These are phyloP conservation scores for Emergomyces africanus DNA, from an alignment of 2,329 filamentous ascomycete species.

Conservation along the genomic window DNA sequence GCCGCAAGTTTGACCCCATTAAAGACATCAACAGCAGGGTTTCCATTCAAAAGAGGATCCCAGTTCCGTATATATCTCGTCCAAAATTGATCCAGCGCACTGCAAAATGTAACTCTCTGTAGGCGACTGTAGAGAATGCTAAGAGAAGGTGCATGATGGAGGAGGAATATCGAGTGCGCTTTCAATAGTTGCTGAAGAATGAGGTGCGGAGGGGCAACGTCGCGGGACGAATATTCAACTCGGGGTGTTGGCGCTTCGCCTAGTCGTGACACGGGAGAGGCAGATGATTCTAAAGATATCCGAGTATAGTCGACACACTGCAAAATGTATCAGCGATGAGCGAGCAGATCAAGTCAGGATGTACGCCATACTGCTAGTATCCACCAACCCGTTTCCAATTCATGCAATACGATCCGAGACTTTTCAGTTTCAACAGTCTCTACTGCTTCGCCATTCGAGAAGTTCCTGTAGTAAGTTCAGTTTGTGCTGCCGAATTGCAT, in stretches of 20 bases:
- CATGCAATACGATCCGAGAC: constrained; percentile 68
- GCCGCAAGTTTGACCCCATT: constrained; percentile 77
- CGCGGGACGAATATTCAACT: constrained; percentile 75
- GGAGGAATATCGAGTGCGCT: constrained; percentile 70
- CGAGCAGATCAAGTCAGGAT: constrained; percentile 6
- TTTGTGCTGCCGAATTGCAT: not conserved
- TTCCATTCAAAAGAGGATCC: constrained; percentile 84
- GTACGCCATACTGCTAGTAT: constrained; percentile 59
- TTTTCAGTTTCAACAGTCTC: constrained; percentile 88
- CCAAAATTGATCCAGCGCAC: constrained; percentile 70
- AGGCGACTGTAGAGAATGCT: constrained; percentile 54
- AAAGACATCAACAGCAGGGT: constrained; percentile 67
- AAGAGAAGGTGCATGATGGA: constrained; percentile 73
- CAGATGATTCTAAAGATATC: constrained; percentile 44
- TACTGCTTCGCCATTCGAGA: constrained; percentile 62
- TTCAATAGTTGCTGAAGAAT: constrained; percentile 69
- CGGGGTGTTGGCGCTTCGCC: constrained; percentile 29
- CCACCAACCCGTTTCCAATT: constrained; percentile 92
- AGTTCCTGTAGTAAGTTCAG: constrained; percentile 44
- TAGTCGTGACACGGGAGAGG: constrained; percentile 24
- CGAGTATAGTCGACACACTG: constrained; percentile 73
- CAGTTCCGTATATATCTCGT: constrained; percentile 53
- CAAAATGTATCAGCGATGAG: constrained; percentile 6
- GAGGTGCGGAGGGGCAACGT: constrained; percentile 71
- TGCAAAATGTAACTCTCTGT: constrained; percentile 56